Evolutionary conservation across 140 eudicot genomes (phyloP), one percentile per base, ranked within the genome.

Genomic region (Stevia rebaudiana): DNA sequence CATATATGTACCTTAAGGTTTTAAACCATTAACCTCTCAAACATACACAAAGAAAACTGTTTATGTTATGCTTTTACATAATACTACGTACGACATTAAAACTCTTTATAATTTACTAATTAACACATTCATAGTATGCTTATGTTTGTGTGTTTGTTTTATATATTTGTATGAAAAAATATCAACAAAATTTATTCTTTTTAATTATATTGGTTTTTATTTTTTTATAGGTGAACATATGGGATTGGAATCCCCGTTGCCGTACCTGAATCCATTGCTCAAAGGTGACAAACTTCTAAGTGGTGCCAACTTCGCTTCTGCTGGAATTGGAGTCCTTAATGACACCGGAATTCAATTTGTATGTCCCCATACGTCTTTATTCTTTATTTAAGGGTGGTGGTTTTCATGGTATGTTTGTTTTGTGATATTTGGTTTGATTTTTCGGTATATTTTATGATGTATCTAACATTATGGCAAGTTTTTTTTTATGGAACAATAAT

Each of bases 231-330:
- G 86, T 66, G 76, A 81, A 63, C 56, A 51, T 24, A 69, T 81
- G 76, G 83, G 86, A 49, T 18, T 80, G 13, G 81, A 78, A 63
- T 70, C 86, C 8, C 81, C 83, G 23, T 65, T 78, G 76, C 83
- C 86, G 13, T 81, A 81, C 79, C 57, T 81, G 44, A 71, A 56
- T 42, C 86, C 86, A 0, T 48, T 28, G 74, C 72, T 78, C 40
- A 65, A n/a, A 18, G 83, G 83, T 30, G 6, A 74, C 31, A 74
- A 30, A 36, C 78, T 81, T 31, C 68, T 81, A 3, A 70, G 52
- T n/a, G 86, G 86, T 30, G 86, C 86, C 46, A 81, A 81, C 78
- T 81, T 81, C 61, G 86, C 86, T 60, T 81, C 81, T 2, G 86
- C 86, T 23, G 83, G 86, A 48, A 74, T 81, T 50, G 86, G 86